Base-by-base conservation (phyloP, 176 grass and related monocot species). In the Hyparrhenia diplandra region DNA sequence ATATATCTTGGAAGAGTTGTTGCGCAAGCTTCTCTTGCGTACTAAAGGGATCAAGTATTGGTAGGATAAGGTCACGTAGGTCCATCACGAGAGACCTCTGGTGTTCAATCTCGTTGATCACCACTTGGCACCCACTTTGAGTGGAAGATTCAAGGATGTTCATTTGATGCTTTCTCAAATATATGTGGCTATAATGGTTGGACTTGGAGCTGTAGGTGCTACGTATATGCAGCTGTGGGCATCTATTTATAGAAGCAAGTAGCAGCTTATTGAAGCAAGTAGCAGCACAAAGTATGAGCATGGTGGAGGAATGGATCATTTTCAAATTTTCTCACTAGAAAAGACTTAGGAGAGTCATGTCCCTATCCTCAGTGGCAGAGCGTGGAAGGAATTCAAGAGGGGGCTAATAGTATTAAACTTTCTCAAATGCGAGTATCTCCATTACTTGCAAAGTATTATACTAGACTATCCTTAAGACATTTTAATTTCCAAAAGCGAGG, bases 211-310 rank as follows among this genome's bases (percentile, higher is more conserved):
- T 49, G 11, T 47, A 78, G 11, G 4, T 61, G 52, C 13, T 23
- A n/a, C 14, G 25, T 61, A 61, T 32, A 2, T 61, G 17, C 18
- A 61, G 20, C 40, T 61, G 24, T 81, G 16, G 35, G 67, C 25
- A 60, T 71, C 25, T 60, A 81, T 81, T 81, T 82, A 62, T 82
- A 72, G 52, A 31, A 13, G 51, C 78, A 71, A 60, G n/a, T n/a
- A n/a, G n/a, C n/a, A n/a, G n/a, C n/a, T n/a, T n/a, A n/a, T n/a
- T n/a, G 49, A 29, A 14, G 47, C 78, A 80, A 59, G 51, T 39
- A 70, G 20, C 64, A 68, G 10, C 63, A 70, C 6, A n/a, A 11
- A 14, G 37, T 40, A 40, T 40, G 37, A 40, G 37, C 37, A 40
- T 40, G 7, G 37, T 40, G 37, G 37, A 40, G 37, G n/a, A n/a